Conservation (phyloP, 129 eudicot species). For the Artemisia annua region DNA sequence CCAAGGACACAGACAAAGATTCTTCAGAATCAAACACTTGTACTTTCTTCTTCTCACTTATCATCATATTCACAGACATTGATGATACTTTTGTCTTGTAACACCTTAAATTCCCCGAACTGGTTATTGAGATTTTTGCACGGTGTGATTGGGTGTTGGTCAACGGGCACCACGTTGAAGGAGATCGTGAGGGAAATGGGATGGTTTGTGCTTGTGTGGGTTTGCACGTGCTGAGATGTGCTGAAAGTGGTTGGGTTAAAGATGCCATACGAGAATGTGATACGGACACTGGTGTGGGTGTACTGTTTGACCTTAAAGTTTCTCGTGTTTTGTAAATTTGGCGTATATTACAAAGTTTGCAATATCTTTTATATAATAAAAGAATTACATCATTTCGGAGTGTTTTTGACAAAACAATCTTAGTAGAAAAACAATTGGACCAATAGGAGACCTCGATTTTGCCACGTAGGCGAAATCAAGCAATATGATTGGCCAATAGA, state of each 20-base stretch:
- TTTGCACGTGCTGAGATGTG: too few species aligned
- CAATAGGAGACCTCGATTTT: too few species aligned
- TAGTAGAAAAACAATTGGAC: too few species aligned
- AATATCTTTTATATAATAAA: too few species aligned
- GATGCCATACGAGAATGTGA: too few species aligned
- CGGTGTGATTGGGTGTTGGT: conserved; percentile 12
- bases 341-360: not conserved
- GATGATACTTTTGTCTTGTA: conserved; percentile 25
- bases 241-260: too few species aligned
- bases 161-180: conserved; percentile 25
- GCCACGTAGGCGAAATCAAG: too few species aligned
- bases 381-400: too few species aligned
- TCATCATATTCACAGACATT: conserved; percentile 36
- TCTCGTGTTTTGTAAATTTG: not conserved
- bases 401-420: too few species aligned
- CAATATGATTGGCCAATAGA: too few species aligned
- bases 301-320: not conserved
- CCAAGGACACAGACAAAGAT: conserved; percentile 53
- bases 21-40: conserved; percentile 54
- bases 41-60: conserved; percentile 37
- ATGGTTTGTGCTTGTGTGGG: conserved; percentile 5
- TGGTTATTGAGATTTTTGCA: conserved; percentile 5
- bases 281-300: not conserved
- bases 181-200: conserved; percentile 27
- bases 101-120: conserved; percentile 5